phyloP scores from a whole-genome alignment of 2,329 filamentous ascomycete species.

The Pseudocercospora cruenta region DNA sequence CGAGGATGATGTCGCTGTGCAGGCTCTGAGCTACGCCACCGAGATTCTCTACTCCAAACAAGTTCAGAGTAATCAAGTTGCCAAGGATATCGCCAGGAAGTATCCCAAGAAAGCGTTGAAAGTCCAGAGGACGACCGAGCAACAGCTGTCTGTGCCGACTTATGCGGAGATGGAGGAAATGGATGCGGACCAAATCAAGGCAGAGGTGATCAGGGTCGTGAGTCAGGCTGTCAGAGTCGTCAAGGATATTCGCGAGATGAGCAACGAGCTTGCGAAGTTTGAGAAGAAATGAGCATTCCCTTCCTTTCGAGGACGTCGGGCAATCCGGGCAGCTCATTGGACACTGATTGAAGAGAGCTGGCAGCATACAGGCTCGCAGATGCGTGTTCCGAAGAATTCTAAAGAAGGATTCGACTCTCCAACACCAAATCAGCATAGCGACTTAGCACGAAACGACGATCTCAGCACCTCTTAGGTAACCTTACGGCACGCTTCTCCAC shows the following conservation, averaged over 20 bases:
- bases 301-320: no score
- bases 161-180: neutral
- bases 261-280: neutral
- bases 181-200: neutral
- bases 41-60: neutral
- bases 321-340: no score
- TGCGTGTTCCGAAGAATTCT: no score
- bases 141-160: neutral
- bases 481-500: no score
- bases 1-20: neutral
- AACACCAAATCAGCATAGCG: no score
- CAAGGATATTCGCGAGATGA: neutral
- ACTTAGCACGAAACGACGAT: no score
- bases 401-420: no score
- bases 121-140: neutral
- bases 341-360: no score
- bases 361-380: no score
- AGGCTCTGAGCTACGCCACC: neutral
- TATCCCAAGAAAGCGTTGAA: neutral
- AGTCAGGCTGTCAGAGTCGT: neutral
- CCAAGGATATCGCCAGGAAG: neutral
- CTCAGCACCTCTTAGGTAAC: no score
- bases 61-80: neutral
- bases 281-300: neutral
- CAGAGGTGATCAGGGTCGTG: neutral